Conservation (phyloP, 202 grass and related monocot genomes). For the Carex sylvatica region DNA sequence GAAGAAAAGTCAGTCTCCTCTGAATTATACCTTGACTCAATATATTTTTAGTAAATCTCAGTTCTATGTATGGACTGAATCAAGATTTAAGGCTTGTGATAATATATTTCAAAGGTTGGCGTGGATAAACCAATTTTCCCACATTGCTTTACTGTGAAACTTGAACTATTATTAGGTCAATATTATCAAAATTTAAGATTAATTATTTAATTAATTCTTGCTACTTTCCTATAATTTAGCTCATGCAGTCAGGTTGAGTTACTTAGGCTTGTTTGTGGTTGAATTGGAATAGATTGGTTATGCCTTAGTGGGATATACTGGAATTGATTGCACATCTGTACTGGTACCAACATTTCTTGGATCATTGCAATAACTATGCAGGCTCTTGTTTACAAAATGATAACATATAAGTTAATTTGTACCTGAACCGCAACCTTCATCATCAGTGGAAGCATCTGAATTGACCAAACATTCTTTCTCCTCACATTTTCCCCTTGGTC, state of each 20-base stretch:
- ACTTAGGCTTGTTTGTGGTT: neutral
- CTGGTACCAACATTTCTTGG: neutral
- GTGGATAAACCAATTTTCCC: neutral
- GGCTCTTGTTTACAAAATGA: neutral
- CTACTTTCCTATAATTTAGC: neutral
- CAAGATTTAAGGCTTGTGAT: slow-evolving; percentile 9
- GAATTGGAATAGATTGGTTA: neutral
- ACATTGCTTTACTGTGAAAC: neutral
- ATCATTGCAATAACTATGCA: neutral
- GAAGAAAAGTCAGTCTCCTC: slow-evolving; percentile 34
- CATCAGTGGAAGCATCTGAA: slow-evolving; percentile 83
- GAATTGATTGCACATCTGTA: neutral
- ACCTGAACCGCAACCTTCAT: slow-evolving; percentile 46
- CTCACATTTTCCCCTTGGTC: neutral
- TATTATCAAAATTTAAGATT: neutral
- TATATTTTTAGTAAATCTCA: slow-evolving; percentile 10
- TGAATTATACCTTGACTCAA: slow-evolving; percentile 35
- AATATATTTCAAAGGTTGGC: neutral
- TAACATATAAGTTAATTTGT: neutral
- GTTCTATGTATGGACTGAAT: slow-evolving; percentile 21
- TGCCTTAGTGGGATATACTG: neutral
- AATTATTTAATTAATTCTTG: neutral
- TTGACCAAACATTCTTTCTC: slow-evolving; percentile 36
- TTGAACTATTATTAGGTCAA: neutral
- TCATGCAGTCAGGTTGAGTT: neutral